These are phyloP conservation scores for Aciculoconidium aculeatum DNA, from an alignment of 805 yeast species.

Conservation along the genomic window DNA sequence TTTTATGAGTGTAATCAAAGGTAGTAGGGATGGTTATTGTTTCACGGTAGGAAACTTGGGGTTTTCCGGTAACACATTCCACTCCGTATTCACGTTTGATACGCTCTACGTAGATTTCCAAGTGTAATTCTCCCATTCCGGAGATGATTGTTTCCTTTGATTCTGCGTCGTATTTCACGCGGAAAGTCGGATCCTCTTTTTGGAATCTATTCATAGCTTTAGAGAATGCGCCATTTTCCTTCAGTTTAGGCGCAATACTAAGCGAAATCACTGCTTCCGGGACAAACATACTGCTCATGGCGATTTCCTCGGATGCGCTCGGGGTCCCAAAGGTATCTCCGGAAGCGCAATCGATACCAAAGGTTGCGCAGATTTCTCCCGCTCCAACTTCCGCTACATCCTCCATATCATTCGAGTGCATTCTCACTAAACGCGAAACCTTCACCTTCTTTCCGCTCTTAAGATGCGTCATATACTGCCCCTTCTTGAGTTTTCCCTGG, in stretches of 20 bases:
- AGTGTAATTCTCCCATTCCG: constrained; percentile 97
- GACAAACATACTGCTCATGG: constrained; percentile 97
- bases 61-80: constrained; percentile 92
- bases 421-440: constrained; percentile 84
- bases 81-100: constrained; percentile 96
- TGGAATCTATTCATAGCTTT: constrained; percentile 97
- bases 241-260: constrained; percentile 81
- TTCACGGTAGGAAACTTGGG: constrained; percentile 97
- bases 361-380: constrained; percentile 99
- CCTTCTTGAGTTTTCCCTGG: constrained; percentile 92
- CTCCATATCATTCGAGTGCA: constrained; percentile 99
- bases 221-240: constrained; percentile 83
- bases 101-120: constrained; percentile 97
- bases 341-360: constrained; percentile 97
- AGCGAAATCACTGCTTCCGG: constrained; percentile 98
- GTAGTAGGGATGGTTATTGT: constrained; percentile 66
- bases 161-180: constrained; percentile 85
- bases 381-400: constrained; percentile 93
- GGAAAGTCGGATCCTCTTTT: constrained; percentile 97
- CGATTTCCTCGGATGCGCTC: constrained; percentile 49
- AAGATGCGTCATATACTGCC: constrained; percentile 80
- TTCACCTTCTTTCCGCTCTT: constrained; percentile 91
- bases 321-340: constrained; percentile 97
- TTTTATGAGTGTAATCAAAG: constrained; percentile 94
- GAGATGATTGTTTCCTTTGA: constrained; percentile 91